phyloP scores from a whole-genome alignment of 495 filamentous ascomycete genomes.

The Xylaria sp. region DNA sequence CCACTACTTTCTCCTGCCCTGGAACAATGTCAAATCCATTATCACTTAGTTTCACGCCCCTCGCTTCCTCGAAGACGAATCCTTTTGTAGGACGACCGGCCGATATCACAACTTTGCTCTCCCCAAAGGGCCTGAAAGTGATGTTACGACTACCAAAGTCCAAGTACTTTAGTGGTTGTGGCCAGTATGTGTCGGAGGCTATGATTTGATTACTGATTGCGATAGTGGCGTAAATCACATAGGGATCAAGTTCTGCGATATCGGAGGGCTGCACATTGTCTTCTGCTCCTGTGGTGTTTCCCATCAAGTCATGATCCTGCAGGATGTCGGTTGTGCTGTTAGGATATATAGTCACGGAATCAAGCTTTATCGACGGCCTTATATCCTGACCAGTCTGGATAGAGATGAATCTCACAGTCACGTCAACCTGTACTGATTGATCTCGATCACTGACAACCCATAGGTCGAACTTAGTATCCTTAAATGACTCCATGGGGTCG shows the following conservation, averaged over 20 bases:
- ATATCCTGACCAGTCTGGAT: constrained; percentile 66
- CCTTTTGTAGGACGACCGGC: constrained; percentile 55
- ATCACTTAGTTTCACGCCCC: constrained; percentile 50
- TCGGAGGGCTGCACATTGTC: constrained; percentile 41
- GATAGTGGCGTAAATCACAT: constrained; percentile 58
- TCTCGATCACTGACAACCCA: constrained; percentile 71
- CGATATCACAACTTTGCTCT: constrained; percentile 38
- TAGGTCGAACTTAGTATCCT: constrained; percentile 64
- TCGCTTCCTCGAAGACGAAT: constrained; percentile 53
- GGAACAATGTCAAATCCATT: constrained; percentile 58
- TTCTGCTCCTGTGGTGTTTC: background rate
- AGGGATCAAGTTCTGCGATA: constrained; percentile 48
- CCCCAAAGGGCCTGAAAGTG: constrained; percentile 28
- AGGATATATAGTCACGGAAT: constrained; percentile 57
- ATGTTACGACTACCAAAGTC: constrained; percentile 58
- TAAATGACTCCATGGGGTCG: constrained; percentile 54
- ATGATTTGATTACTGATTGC: constrained; percentile 54
- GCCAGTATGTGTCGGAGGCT: constrained; percentile 74
- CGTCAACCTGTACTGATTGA: constrained; percentile 50
- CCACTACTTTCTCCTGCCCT: constrained; percentile 45
- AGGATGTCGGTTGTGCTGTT: constrained; percentile 74
- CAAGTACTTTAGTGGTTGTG: constrained; percentile 83
- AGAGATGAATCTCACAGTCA: constrained; percentile 69
- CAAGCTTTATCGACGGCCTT: constrained; percentile 50
- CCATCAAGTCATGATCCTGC: constrained; percentile 39